Conservation (phyloP, 2,329 filamentous ascomycete genomes). For the Apiospora sp. region DNA sequence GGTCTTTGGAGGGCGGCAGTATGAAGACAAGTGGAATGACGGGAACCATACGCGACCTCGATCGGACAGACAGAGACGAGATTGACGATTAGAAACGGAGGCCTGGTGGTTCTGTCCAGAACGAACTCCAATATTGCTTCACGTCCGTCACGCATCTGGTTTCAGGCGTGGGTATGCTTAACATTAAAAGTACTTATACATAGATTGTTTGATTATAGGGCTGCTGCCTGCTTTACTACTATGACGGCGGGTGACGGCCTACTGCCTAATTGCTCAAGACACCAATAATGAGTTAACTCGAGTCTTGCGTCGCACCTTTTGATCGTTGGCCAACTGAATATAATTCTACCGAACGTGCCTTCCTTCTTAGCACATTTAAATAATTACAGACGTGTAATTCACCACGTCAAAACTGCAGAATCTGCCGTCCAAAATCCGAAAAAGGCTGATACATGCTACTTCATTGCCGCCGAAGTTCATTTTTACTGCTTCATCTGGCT, state of each 20-base stretch:
- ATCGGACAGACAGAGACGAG: constrained; percentile 12
- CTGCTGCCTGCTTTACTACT: background rate
- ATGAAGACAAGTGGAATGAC: constrained; percentile 3
- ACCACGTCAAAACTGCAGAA: background rate
- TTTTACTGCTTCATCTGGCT: background rate
- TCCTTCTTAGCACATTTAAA: background rate
- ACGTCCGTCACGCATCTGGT: background rate
- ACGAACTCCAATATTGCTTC: background rate
- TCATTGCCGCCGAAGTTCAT: background rate
- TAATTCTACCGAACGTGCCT: background rate
- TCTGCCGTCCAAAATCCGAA: background rate
- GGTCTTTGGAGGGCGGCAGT: constrained; percentile 29
- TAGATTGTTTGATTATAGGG: background rate
- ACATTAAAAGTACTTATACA: background rate
- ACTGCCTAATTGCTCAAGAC: background rate
- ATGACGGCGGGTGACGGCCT: background rate
- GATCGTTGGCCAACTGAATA: background rate
- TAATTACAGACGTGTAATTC: background rate
- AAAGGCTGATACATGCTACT: background rate
- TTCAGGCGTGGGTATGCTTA: background rate
- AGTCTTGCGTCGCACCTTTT: background rate
- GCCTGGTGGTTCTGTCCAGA: background rate
- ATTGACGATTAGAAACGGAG: background rate
- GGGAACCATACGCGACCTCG: constrained; percentile 4
- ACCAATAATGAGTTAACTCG: background rate